Conservation (phyloP, 2,329 filamentous ascomycete genomes). For the Fusarium praegraminearum region DNA sequence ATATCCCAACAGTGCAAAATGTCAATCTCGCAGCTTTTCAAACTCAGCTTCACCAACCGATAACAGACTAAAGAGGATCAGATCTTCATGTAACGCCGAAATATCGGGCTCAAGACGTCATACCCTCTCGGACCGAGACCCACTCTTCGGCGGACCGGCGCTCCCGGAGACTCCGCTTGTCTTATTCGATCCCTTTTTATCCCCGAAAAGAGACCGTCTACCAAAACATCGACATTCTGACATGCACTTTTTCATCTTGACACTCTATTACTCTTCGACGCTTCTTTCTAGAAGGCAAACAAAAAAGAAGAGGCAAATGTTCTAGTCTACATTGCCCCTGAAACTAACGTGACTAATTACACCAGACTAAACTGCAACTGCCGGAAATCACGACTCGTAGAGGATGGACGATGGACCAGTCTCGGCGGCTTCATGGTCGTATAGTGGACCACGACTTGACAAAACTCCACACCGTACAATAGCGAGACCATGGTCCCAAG, state of each 20-base stretch:
- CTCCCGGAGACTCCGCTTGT: conserved; percentile 26
- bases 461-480: conserved; percentile 33
- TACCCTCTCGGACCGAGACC: conserved; percentile 37
- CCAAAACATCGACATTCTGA: conserved; percentile 1
- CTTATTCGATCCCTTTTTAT: conserved; percentile 22
- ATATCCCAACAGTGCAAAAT: neutral
- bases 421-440: conserved; percentile 43
- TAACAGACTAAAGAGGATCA: conserved; percentile 10
- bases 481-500: conserved; percentile 20
- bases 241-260: neutral
- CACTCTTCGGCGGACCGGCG: conserved; percentile 25
- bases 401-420: neutral
- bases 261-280: neutral
- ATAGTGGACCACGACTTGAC: conserved; percentile 38
- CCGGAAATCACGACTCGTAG: conserved; percentile 6
- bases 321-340: conserved; percentile 4
- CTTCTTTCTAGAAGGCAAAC: conserved; percentile 1
- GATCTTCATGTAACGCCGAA: conserved; percentile 14
- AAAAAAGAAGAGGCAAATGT: conserved; percentile 1
- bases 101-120: conserved; percentile 27
- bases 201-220: conserved; percentile 32
- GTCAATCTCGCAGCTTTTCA: neutral
- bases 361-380: neutral
- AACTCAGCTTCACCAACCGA: conserved; percentile 2
- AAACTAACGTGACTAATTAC: neutral